Percentiles rank a stretch among this genome's conserved stretches.
Evolutionary conservation across 148 eudicot genomes (phyloP).

Genomic region (Rhododendron ferrugineum): DNA sequence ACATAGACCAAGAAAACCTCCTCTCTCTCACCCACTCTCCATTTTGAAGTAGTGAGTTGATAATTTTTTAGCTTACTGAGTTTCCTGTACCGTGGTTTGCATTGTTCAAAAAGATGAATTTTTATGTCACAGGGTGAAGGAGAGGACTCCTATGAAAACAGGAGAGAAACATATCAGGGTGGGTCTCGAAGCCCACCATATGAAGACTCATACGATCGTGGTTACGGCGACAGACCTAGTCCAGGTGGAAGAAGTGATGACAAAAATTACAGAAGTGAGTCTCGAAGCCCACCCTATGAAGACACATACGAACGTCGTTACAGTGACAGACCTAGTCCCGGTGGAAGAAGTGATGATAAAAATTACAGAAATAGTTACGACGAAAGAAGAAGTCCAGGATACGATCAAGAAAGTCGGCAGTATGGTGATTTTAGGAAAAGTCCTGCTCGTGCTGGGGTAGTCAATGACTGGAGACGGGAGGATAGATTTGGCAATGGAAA

Average conservation of each 20-base stretch:
- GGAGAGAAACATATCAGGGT: conserved; percentile 51
- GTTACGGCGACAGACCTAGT: conserved; percentile 64
- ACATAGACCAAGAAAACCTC: background rate
- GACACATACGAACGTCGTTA: conserved; percentile 57
- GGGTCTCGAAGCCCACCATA: conserved; percentile 83
- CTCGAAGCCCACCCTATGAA: conserved; percentile 79
- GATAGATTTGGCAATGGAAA: conserved; percentile 91
- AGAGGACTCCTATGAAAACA: conserved; percentile 49
- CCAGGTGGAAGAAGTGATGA: conserved; percentile 58
- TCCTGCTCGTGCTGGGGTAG: conserved; percentile 58
- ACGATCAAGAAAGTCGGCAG: conserved; percentile 48
- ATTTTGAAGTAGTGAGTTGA: background rate
- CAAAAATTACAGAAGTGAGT: conserved; percentile 33
- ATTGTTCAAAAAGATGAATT: conserved; percentile 12
- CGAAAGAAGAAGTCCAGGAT: conserved; percentile 79
- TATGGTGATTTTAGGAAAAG: conserved; percentile 55
- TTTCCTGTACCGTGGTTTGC: background rate
- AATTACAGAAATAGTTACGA: conserved; percentile 27
- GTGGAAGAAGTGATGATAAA: conserved; percentile 43
- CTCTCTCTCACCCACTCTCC: background rate
- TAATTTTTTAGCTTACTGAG: background rate
- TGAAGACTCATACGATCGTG: conserved; percentile 58
- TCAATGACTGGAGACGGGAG: conserved; percentile 93
- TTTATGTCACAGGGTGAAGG: conserved; percentile 59
- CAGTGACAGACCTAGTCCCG: conserved; percentile 68